phyloP scores from a whole-genome alignment of 345 rosid genomes.

The Xanthoceras sorbifolium region DNA sequence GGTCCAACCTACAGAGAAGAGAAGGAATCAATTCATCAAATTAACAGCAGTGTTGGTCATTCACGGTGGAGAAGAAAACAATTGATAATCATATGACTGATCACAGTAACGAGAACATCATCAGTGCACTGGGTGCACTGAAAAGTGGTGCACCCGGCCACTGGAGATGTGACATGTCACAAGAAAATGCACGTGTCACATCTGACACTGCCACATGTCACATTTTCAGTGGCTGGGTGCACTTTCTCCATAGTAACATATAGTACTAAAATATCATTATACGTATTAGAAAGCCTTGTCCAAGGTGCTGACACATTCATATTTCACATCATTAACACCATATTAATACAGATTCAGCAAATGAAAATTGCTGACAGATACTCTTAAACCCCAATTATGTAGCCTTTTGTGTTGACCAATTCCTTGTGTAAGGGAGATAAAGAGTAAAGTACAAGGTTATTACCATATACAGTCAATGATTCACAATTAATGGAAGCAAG shows the following conservation, averaged over 20 bases:
- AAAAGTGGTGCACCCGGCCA: no score
- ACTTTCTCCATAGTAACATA: no score
- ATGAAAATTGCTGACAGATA: not conserved
- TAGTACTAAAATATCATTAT: not conserved
- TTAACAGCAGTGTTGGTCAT: conserved; percentile 18
- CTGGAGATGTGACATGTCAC: no score
- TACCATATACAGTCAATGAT: not conserved
- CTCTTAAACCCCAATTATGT: not conserved
- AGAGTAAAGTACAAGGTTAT: not conserved
- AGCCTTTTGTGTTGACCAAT: not conserved
- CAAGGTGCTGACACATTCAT: not conserved
- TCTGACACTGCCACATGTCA: no score
- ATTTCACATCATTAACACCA: not conserved
- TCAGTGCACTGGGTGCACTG: no score
- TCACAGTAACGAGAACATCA: no score
- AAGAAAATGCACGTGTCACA: no score
- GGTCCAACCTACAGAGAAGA: conserved; percentile 83
- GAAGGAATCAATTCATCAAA: conserved; percentile 24
- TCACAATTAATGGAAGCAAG: not conserved
- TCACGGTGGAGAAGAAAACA: conserved; percentile 13
- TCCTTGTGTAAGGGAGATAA: not conserved
- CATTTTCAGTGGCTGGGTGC: no score
- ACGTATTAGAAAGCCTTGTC: conserved; percentile 1
- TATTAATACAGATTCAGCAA: not conserved
- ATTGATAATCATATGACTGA: conserved; percentile 12